Base-by-base conservation (phyloP, 345 rosid species). In the Brassica incana region DNA sequence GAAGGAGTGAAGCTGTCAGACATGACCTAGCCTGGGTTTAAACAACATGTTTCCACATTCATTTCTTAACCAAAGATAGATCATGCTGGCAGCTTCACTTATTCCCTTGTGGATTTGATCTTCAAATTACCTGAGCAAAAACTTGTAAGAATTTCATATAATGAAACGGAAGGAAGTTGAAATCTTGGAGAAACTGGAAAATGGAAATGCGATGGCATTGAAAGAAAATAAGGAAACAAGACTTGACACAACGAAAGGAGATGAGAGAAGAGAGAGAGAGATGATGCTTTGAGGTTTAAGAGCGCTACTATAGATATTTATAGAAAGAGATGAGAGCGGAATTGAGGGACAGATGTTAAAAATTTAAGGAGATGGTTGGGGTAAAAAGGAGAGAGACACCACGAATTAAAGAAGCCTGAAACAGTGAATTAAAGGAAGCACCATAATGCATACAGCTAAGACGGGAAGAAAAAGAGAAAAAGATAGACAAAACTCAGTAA, bases 11-110 rank as follows among this genome's bases (percentile, higher is more conserved):
- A 8, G 59, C 59, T 52, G 59, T 52, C 59, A n/a, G 59, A 52
- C 59, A 52, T 52, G 59, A 52, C 59, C 59, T 52, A 52, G 20
- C 59, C 6, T 52, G 20, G 59, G 59, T 52, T 52, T n/a, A 15
- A 52, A 5, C 18, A 52, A 52, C 2, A 52, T 52, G 59, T 52
- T 52, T 52, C 20, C 59, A 52, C 59, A 52, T 52, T 52, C 23
- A 52, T 52, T 40, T 61, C 68, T 11, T 64, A 87, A 84, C 92
- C 89, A 60, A 81, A 86, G 88, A 79, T 87, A 91, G 94, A 91
- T 91, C 97, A 91, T 90, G 97, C 97, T 91, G 94, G 94, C 94
- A 91, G 94, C 94, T 90, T 91, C 97, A 91, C 97, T 83, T 82
- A 70, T 91, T 91, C 97, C 96, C 73, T 80, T 69, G 87, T 52